These are phyloP conservation scores for Decorospora gaudefroyi DNA, from an alignment of 2,329 filamentous ascomycete genomes.

Conservation along the genomic window DNA sequence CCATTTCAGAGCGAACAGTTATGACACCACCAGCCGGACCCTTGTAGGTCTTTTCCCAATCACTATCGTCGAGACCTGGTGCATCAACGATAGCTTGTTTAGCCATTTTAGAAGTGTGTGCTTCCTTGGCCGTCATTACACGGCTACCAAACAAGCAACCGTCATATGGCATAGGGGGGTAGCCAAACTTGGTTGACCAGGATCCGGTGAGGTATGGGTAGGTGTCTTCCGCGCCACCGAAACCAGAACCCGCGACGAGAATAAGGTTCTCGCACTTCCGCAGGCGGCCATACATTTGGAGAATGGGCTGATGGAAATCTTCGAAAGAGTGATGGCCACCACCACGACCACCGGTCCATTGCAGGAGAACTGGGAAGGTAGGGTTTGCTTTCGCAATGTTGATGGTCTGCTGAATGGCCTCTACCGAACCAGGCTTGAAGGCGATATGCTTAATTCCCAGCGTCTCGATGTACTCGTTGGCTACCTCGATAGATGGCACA, in stretches of 20 bases:
- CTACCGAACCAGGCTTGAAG: slow-evolving; percentile 55
- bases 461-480: slow-evolving; percentile 62
- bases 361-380: slow-evolving; percentile 52
- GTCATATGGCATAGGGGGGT: slow-evolving; percentile 55
- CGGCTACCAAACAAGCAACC: slow-evolving; percentile 55
- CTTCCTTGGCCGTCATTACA: slow-evolving; percentile 56
- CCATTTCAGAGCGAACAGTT: slow-evolving; percentile 98
- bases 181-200: slow-evolving; percentile 52
- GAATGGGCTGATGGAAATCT: slow-evolving; percentile 56
- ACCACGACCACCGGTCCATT: slow-evolving; percentile 57
- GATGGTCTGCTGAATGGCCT: slow-evolving; percentile 53
- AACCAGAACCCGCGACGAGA: slow-evolving; percentile 55
- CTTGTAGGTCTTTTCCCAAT: slow-evolving; percentile 57
- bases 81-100: slow-evolving; percentile 54
- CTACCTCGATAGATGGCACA: slow-evolving; percentile 55
- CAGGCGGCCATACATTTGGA: slow-evolving; percentile 53
- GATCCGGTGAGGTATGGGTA: slow-evolving; percentile 54
- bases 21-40: slow-evolving; percentile 90
- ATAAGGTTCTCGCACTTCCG: slow-evolving; percentile 54
- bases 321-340: slow-evolving; percentile 58
- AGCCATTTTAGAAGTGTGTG: slow-evolving; percentile 50
- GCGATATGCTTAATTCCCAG: slow-evolving; percentile 55
- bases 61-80: slow-evolving; percentile 49
- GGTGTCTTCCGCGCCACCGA: slow-evolving; percentile 54
- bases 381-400: slow-evolving; percentile 55